Percentiles rank a stretch among this genome's conserved stretches.
Conservation (phyloP, 768 basidiomycete species). For the Trametes coccinea region DNA sequence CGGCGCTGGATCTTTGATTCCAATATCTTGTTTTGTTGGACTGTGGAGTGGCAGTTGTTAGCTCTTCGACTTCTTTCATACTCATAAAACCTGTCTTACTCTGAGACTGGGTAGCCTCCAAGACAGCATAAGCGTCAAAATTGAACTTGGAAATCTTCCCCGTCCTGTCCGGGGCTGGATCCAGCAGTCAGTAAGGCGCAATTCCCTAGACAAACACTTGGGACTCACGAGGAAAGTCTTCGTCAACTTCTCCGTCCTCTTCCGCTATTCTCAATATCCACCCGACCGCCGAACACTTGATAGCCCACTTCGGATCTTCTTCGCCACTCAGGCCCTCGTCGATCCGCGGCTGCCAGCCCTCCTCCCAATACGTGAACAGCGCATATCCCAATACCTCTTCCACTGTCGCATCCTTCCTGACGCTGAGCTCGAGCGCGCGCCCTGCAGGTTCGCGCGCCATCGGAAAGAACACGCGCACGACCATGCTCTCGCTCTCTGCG, state of each 20-base stretch:
- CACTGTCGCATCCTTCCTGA: conserved; percentile 85
- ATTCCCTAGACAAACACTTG: neutral
- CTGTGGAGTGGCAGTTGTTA: conserved; percentile 29
- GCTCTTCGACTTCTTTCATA: too few species aligned
- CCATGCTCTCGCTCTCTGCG: conserved; percentile 54
- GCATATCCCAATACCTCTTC: conserved; percentile 96
- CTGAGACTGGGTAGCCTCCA: conserved; percentile 73
- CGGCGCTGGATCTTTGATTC: conserved; percentile 82
- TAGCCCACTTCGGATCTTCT: conserved; percentile 60
- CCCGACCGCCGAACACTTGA: conserved; percentile 70
- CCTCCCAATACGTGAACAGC: conserved; percentile 92
- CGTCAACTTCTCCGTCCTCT: conserved; percentile 97
- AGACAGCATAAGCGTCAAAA: conserved; percentile 85
- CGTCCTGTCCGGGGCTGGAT: conserved; percentile 82
- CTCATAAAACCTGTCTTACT: conserved; percentile 40
- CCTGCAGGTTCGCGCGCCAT: conserved; percentile 62
- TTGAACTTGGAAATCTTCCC: conserved; percentile 87
- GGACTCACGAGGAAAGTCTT: conserved; percentile 91
- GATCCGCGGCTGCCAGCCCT: conserved; percentile 75
- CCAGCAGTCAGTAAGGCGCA: neutral
- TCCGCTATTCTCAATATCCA: conserved; percentile 96
- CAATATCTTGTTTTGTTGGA: conserved; percentile 77
- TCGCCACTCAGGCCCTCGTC: conserved; percentile 63
- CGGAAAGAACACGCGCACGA: conserved; percentile 85
- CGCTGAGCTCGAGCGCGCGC: conserved; percentile 68